Evolutionary conservation across 768 basidiomycete genomes (phyloP).

Genomic region (Rickenella mellea): DNA sequence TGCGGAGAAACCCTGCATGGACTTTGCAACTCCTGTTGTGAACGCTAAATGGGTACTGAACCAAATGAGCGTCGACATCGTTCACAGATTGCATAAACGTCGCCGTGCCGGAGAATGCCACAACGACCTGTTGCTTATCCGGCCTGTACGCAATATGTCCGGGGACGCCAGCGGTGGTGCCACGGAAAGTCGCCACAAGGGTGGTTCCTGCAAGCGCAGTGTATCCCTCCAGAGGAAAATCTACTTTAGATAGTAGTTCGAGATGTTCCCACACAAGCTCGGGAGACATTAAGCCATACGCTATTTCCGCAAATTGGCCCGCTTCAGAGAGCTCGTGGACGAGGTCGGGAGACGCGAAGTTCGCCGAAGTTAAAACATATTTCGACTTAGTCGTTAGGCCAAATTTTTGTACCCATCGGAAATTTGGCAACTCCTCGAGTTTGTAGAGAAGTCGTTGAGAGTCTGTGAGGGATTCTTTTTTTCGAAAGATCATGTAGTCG

Average conservation of each 20-base stretch:
- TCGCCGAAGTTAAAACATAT: conserved; percentile 28
- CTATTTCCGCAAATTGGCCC: conserved; percentile 50
- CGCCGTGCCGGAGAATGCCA: conserved; percentile 44
- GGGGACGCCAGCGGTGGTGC: conserved; percentile 33
- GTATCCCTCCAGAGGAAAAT: conserved; percentile 45
- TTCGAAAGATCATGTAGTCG: too few relatives aligned
- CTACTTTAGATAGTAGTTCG: conserved; percentile 24
- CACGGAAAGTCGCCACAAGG: conserved; percentile 29
- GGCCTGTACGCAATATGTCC: conserved; percentile 39
- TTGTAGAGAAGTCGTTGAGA: conserved; percentile 43
- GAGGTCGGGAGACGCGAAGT: conserved; percentile 29
- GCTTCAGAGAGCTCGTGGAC: conserved; percentile 31
- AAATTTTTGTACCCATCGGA: conserved; percentile 45
- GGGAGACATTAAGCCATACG: conserved; percentile 33
- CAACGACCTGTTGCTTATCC: conserved; percentile 33
- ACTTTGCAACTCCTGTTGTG: conserved; percentile 22
- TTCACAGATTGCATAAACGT: conserved; percentile 33
- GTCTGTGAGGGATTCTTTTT: too few relatives aligned
- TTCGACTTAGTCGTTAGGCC: conserved; percentile 30
- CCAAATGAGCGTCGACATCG: conserved; percentile 32
- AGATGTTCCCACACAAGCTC: conserved; percentile 36
- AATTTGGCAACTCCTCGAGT: conserved; percentile 43
- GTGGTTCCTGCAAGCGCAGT: conserved; percentile 21
- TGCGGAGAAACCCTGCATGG: conserved; percentile 47
- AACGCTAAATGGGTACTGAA: conserved; percentile 15